These are phyloP conservation scores for Hypomontagnella submonticulosa DNA, from an alignment of 495 filamentous ascomycete species.

Conservation along the genomic window DNA sequence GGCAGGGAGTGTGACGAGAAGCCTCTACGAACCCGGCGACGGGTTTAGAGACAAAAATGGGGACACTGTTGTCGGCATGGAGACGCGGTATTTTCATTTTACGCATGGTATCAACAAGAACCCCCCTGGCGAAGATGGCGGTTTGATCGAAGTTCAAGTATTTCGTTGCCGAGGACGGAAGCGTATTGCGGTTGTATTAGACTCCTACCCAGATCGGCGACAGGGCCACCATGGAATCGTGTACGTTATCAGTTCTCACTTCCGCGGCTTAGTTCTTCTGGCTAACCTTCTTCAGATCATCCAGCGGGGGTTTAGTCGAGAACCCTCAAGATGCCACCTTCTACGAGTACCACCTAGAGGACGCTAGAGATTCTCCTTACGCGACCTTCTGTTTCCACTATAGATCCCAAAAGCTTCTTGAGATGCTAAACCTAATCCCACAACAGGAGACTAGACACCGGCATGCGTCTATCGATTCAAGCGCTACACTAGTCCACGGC, in stretches of 20 bases:
- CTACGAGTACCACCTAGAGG: conserved; percentile 59
- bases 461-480: conserved; percentile 6
- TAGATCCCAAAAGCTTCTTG: conserved; percentile 55
- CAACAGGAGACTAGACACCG: conserved; percentile 13
- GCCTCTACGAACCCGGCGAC: conserved; percentile 56
- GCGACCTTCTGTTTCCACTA: conserved; percentile 63
- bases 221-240: conserved; percentile 59
- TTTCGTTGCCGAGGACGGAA: conserved; percentile 58
- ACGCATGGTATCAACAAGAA: conserved; percentile 48
- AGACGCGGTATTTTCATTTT: conserved; percentile 57
- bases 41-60: conserved; percentile 40
- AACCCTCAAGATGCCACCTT: conserved; percentile 59
- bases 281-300: conserved; percentile 47
- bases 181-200: conserved; percentile 47
- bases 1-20: conserved; percentile 53
- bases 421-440: conserved; percentile 54
- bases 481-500: not conserved
- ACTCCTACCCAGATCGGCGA: conserved; percentile 51
- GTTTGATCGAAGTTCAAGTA: conserved; percentile 62
- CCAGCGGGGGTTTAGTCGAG: conserved; percentile 59
- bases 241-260: conserved; percentile 45
- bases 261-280: not conserved
- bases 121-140: conserved; percentile 60
- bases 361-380: conserved; percentile 59
- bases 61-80: conserved; percentile 46